Conservation (phyloP, 352 stramenopile genomes). For the Thalassiosira tumida region DNA sequence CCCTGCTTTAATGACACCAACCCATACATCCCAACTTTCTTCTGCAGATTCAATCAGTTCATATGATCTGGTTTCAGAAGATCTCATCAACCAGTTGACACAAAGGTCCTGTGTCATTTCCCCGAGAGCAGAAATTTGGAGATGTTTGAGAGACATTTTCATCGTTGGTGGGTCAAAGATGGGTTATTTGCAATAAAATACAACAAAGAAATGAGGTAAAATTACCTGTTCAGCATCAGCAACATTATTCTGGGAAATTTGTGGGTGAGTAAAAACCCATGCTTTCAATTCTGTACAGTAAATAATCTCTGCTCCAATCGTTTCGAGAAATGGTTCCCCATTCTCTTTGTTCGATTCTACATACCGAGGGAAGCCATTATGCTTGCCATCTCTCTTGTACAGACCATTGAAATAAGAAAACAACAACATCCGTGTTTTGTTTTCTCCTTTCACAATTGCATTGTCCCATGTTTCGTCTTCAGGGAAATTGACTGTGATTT, state of each 20-base stretch:
- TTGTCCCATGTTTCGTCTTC: constrained; percentile 67
- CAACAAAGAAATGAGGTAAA: no score
- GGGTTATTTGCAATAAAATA: no score
- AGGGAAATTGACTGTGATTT: constrained; percentile 58
- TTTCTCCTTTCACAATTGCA: constrained; percentile 11
- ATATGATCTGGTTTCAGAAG: no score
- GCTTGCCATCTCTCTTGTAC: constrained; percentile 48
- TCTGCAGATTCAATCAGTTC: no score
- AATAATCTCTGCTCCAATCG: constrained; percentile 47
- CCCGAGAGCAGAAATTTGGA: no score
- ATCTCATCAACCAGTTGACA: no score
- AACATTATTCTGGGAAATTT: constrained; percentile 55
- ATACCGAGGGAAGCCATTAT: constrained; percentile 52
- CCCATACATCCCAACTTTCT: no score
- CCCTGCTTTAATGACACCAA: no score
- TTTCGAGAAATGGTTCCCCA: constrained; percentile 23
- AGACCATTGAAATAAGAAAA: constrained; percentile 77
- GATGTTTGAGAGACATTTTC: no score
- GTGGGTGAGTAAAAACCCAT: constrained; percentile 59
- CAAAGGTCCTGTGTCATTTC: no score
- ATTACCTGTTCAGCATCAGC: no score
- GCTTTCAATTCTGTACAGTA: constrained; percentile 42
- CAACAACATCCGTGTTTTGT: constrained; percentile 35
- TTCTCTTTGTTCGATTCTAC: constrained; percentile 66
- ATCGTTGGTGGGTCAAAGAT: no score